phyloP scores from a whole-genome alignment of 805 yeast genomes.

The Myxozyma geophila region DNA sequence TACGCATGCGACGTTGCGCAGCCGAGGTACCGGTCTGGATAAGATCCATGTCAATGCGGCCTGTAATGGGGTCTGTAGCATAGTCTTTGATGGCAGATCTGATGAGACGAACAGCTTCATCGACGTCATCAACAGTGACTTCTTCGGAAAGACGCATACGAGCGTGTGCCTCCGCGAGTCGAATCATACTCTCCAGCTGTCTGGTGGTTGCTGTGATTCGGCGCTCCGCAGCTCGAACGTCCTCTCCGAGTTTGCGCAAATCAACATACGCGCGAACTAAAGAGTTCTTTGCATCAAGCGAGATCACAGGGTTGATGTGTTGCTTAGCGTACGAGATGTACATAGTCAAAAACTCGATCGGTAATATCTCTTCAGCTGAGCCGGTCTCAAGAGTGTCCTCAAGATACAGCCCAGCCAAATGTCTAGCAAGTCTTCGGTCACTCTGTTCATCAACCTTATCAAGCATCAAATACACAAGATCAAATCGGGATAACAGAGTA shows the following conservation, averaged over 20 bases:
- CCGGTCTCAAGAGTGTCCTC: slow-evolving; percentile 84
- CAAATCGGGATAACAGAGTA: slow-evolving; percentile 91
- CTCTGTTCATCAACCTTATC: slow-evolving; percentile 88
- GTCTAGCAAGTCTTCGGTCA: slow-evolving; percentile 87
- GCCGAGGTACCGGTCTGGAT: slow-evolving; percentile 95
- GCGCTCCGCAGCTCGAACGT: slow-evolving; percentile 79
- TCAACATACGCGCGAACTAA: slow-evolving; percentile 87
- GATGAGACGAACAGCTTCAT: slow-evolving; percentile 91
- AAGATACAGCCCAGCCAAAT: slow-evolving; percentile 86
- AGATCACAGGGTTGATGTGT: slow-evolving; percentile 74
- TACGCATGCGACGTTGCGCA: slow-evolving; percentile 77
- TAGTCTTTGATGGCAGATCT: slow-evolving; percentile 94
- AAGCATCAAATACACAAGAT: slow-evolving; percentile 85
- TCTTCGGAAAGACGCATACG: slow-evolving; percentile 79
- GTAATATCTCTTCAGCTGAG: slow-evolving; percentile 68
- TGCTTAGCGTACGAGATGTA: slow-evolving; percentile 96
- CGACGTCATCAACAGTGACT: slow-evolving; percentile 82
- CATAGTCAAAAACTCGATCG: slow-evolving; percentile 82
- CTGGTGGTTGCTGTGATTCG: slow-evolving; percentile 97
- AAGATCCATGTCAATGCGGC: slow-evolving; percentile 95
- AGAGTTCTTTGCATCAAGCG: slow-evolving; percentile 79
- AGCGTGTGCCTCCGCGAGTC: slow-evolving; percentile 95
- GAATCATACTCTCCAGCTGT: slow-evolving; percentile 91
- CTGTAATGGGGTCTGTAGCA: slow-evolving; percentile 97
- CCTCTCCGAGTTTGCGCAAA: slow-evolving; percentile 94